Conservation (phyloP, 768 basidiomycete species). For the Xerocomellus dryophilus region DNA sequence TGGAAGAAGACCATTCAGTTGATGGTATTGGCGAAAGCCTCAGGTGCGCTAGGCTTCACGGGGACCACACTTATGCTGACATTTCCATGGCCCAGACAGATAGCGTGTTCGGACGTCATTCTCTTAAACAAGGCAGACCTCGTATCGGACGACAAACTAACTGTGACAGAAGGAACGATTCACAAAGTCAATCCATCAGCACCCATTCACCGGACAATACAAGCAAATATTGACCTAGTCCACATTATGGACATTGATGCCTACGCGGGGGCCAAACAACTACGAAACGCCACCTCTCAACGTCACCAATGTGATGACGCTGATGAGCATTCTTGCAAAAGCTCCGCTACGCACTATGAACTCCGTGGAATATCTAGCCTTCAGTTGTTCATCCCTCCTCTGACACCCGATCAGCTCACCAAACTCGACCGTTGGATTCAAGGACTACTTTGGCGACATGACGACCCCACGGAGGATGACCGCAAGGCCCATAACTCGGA, state of each 20-base stretch:
- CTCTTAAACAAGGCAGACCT: conserved; percentile 91
- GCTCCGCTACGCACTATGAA: conserved; percentile 56
- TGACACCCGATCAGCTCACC: conserved; percentile 47
- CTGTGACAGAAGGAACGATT: conserved; percentile 56
- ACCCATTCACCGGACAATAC: conserved; percentile 68
- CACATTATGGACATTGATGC: conserved; percentile 79
- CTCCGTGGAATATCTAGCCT: conserved; percentile 81
- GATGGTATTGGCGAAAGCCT: conserved; percentile 76
- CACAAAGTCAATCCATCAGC: conserved; percentile 77
- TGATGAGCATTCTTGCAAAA: conserved; percentile 32
- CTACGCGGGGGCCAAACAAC: conserved; percentile 52
- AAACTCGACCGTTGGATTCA: conserved; percentile 80
- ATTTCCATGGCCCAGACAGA: conserved; percentile 61
- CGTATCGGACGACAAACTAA: conserved; percentile 44
- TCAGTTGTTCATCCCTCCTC: conserved; percentile 62
- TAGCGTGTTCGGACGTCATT: conserved; percentile 88
- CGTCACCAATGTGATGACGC: conserved; percentile 35
- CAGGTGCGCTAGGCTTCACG: conserved; percentile 44
- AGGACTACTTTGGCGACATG: conserved; percentile 75
- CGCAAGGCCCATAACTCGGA: conserved; percentile 6
- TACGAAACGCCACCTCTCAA: conserved; percentile 21
- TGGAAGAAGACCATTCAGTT: conserved; percentile 68
- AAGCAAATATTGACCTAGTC: conserved; percentile 69
- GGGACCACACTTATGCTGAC: not conserved
- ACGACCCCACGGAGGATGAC: conserved; percentile 40